These are phyloP conservation scores for Aspergillus clavatus DNA, from an alignment of 2,329 filamentous ascomycete species.

Conservation along the genomic window DNA sequence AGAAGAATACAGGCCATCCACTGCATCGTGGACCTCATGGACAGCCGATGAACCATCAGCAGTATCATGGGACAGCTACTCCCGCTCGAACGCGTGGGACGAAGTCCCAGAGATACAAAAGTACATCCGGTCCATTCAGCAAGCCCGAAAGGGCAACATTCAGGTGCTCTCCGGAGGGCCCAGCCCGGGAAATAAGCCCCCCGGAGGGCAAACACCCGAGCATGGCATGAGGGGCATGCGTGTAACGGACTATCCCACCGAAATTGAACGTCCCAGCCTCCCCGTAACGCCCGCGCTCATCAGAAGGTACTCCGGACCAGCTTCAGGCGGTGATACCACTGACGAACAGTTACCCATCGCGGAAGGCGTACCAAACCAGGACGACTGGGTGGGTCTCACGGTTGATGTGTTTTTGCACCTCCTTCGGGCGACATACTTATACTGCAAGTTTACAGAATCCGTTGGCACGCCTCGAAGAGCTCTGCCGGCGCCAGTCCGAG, in stretches of 20 bases:
- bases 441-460: constrained; percentile 60
- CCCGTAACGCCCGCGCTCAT: constrained; percentile 86
- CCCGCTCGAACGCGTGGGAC: constrained; percentile 88
- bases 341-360: constrained; percentile 61
- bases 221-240: constrained; percentile 51
- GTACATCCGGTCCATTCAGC: constrained; percentile 75
- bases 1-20: constrained; percentile 14
- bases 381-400: constrained; percentile 84
- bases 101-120: constrained; percentile 79
- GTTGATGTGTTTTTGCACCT: constrained; percentile 42
- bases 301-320: constrained; percentile 46
- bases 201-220: constrained; percentile 14
- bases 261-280: constrained; percentile 75
- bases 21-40: constrained; percentile 10
- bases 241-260: constrained; percentile 82
- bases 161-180: constrained; percentile 33
- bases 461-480: constrained; percentile 62
- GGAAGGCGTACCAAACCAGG: constrained; percentile 78
- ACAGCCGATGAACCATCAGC: constrained; percentile 31
- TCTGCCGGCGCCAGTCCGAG: constrained; percentile 63
- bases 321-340: constrained; percentile 41
- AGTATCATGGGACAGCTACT: constrained; percentile 68
- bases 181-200: constrained; percentile 11
- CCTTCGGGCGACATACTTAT: constrained; percentile 42
- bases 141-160: constrained; percentile 51